Conservation (phyloP, 2,329 filamentous ascomycete genomes). For the Aureobasidium subglaciale region DNA sequence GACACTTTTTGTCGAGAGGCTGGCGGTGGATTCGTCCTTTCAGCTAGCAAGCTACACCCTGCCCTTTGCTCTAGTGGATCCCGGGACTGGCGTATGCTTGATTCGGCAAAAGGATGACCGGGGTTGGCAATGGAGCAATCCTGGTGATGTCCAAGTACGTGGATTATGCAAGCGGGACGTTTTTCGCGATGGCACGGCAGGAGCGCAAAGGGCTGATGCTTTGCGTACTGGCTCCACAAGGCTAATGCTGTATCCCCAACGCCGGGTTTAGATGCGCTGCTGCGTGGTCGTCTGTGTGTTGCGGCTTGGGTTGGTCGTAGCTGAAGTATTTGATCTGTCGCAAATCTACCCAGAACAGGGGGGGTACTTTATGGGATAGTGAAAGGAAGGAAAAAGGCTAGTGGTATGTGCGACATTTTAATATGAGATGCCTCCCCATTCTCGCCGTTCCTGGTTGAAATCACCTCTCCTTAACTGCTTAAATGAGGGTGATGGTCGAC, state of each 20-base stretch:
- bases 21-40: neutral
- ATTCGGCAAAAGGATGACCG: slow-evolving; percentile 6
- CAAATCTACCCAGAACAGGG: neutral
- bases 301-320: neutral
- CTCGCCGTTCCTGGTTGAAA: neutral
- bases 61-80: neutral
- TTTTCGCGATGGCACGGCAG: slow-evolving; percentile 6
- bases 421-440: neutral
- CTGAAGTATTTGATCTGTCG: neutral
- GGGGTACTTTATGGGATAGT: no score
- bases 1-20: neutral
- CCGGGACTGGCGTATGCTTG: neutral
- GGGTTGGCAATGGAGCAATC: neutral
- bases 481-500: neutral
- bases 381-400: neutral
- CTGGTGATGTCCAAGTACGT: neutral
- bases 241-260: slow-evolving; percentile 8
- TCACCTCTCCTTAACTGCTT: neutral
- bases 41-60: slow-evolving; percentile 7
- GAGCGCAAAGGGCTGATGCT: neutral
- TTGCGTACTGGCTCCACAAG: neutral
- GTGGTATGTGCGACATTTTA: neutral
- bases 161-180: slow-evolving; percentile 8
- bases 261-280: neutral
- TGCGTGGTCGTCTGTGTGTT: slow-evolving; percentile 11